These are phyloP conservation scores for Leccinum fallax DNA, from an alignment of 1,284 basidiomycete genomes.

Conservation along the genomic window DNA sequence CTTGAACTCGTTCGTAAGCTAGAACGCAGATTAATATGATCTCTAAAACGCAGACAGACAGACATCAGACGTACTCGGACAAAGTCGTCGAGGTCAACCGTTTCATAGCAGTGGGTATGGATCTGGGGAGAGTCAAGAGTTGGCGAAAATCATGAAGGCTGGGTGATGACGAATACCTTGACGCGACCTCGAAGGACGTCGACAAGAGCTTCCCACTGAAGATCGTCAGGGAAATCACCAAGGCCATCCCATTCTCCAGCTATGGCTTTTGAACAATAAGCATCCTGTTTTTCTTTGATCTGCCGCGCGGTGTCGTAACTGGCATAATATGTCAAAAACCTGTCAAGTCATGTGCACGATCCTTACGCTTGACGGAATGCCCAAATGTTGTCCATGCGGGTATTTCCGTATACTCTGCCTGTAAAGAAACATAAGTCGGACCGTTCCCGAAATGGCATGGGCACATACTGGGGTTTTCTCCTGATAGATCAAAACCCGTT, in stretches of 20 bases:
- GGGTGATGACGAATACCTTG: slow-evolving; percentile 46
- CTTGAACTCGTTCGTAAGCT: slow-evolving; percentile 81
- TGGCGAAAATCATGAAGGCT: not conserved
- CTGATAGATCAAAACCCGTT: slow-evolving; percentile 9
- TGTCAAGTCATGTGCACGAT: not conserved
- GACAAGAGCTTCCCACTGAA: slow-evolving; percentile 85
- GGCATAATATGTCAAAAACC: slow-evolving; percentile 3
- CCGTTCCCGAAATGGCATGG: not conserved
- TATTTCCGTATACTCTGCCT: slow-evolving; percentile 33
- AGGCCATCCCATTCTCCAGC: slow-evolving; percentile 61
- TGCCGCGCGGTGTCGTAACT: slow-evolving; percentile 73
- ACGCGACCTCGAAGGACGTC: slow-evolving; percentile 83
- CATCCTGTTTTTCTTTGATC: slow-evolving; percentile 76
- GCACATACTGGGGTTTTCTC: slow-evolving; percentile 32
- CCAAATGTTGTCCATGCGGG: slow-evolving; percentile 59
- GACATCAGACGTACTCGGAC: slow-evolving; percentile 59
- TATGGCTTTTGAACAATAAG: slow-evolving; percentile 62
- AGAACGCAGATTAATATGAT: slow-evolving; percentile 14
- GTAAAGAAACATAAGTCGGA: not conserved
- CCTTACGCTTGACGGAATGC: slow-evolving; percentile 50
- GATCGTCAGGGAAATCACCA: slow-evolving; percentile 72
- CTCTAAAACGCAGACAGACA: slow-evolving; percentile 2
- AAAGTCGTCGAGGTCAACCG: slow-evolving; percentile 78
- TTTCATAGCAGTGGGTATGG: slow-evolving; percentile 80
- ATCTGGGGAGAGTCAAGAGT: slow-evolving; percentile 46